Conservation (phyloP, 257 asterid genomes). For the Cruciata laevipes region DNA sequence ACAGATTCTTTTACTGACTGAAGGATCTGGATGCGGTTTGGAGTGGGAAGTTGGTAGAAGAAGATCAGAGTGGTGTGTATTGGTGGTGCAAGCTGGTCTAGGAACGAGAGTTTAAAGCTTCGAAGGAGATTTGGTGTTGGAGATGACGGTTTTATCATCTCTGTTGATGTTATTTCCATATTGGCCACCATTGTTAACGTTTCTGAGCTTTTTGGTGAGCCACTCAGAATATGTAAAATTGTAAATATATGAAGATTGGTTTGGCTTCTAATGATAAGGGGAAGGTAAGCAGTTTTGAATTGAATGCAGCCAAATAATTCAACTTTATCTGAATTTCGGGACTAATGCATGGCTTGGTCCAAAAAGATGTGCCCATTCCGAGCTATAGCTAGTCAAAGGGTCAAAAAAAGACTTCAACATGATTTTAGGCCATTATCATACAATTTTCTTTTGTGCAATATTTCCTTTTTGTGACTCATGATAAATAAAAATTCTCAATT, state of each 20-base stretch:
- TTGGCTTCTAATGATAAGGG: background rate
- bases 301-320: too few species aligned
- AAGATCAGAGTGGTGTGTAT: slow-evolving; percentile 26
- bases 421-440: too few species aligned
- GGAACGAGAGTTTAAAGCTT: slow-evolving; percentile 25
- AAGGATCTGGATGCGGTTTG: background rate
- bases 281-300: too few species aligned
- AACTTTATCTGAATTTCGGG: too few species aligned
- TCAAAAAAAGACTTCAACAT: background rate
- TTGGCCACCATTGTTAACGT: slow-evolving; percentile 8
- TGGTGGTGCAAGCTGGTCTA: slow-evolving; percentile 34
- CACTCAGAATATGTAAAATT: background rate
- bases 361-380: background rate
- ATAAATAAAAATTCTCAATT: too few species aligned
- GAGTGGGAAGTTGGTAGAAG: slow-evolving; percentile 20
- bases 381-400: too few species aligned
- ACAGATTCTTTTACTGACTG: slow-evolving; percentile 26
- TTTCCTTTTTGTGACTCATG: too few species aligned
- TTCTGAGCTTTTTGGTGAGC: background rate
- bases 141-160: slow-evolving; percentile 36
- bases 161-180: slow-evolving; percentile 23
- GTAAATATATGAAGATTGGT: background rate
- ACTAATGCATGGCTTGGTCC: background rate
- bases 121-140: slow-evolving; percentile 31
- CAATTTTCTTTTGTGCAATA: too few species aligned